A percentile compares a stretch with the other conserved stretches of the same genome.
Evolutionary conservation across 2,329 filamentous ascomycete species (phyloP).

Genomic region (Lecanosticta acicola): DNA sequence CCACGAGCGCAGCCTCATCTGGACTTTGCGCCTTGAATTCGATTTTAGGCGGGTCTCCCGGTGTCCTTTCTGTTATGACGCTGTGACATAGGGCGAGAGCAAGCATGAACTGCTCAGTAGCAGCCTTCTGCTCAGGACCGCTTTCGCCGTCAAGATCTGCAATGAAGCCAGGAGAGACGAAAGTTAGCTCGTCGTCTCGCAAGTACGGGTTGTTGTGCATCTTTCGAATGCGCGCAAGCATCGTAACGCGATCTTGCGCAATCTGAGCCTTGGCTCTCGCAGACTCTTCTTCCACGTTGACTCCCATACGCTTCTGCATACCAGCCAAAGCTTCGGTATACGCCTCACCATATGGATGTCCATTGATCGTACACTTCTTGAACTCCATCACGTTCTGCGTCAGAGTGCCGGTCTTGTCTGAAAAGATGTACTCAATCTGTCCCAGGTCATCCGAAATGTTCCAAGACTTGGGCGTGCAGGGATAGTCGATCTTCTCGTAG

Average conservation of each 20-base stretch:
- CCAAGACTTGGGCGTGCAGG: constrained; percentile 96
- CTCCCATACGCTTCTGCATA: constrained; percentile 85
- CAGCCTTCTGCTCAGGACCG: constrained; percentile 67
- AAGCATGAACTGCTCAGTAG: constrained; percentile 88
- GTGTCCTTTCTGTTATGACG: constrained; percentile 82
- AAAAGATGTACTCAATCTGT: constrained; percentile 99
- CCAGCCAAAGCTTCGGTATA: constrained; percentile 96
- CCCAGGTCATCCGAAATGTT: constrained; percentile 98
- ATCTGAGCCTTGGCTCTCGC: constrained; percentile 71
- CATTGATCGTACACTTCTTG: constrained; percentile 96
- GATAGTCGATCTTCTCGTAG: constrained; percentile 87
- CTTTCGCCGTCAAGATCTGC: constrained; percentile 73
- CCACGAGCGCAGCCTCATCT: constrained; percentile 89
- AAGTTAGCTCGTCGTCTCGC: constrained; percentile 82
- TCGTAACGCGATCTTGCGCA: constrained; percentile 65
- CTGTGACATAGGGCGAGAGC: constrained; percentile 93
- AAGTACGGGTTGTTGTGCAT: constrained; percentile 88
- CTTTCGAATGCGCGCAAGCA: constrained; percentile 66
- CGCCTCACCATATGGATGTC: constrained; percentile 91
- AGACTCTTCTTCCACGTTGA: constrained; percentile 77
- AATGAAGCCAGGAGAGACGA: constrained; percentile 85
- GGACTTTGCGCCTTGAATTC: constrained; percentile 96
- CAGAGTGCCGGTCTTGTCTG: constrained; percentile 84
- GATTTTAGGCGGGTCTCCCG: constrained; percentile 85
- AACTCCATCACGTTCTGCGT: constrained; percentile 98